Percentiles rank a stretch among this genome's conserved stretches.
phyloP scores from a whole-genome alignment of 148 eudicot species.

The Cornus kousa region DNA sequence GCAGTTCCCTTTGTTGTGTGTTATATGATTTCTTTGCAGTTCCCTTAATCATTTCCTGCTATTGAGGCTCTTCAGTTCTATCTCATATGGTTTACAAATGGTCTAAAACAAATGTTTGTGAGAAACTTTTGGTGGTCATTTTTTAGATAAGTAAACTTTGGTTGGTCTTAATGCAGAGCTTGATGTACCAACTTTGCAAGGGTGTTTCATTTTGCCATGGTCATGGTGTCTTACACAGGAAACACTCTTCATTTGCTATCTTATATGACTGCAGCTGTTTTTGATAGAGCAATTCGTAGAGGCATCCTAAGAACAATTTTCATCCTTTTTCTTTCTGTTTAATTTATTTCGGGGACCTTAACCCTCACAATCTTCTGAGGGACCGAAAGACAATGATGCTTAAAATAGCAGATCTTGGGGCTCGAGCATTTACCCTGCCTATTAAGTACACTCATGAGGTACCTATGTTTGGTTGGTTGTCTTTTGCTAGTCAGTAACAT shows the following conservation, averaged over 20 bases:
- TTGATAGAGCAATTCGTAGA: too few relatives aligned
- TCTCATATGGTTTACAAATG: not conserved
- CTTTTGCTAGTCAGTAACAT: not conserved
- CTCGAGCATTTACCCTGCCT: slow-evolving; percentile 81
- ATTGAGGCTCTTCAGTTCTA: not conserved
- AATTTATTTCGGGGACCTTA: slow-evolving; percentile 62
- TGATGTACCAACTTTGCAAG: slow-evolving; percentile 95
- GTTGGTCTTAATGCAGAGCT: slow-evolving; percentile 45
- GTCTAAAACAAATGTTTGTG: not conserved
- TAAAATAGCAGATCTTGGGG: slow-evolving; percentile 96
- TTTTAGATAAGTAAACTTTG: too few relatives aligned
- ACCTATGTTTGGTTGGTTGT: not conserved
- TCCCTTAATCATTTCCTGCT: too few relatives aligned
- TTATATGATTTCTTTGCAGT: too few relatives aligned
- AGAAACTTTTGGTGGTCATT: not conserved
- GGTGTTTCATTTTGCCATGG: slow-evolving; percentile 97
- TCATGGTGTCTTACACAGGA: slow-evolving; percentile 94
- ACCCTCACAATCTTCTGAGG: slow-evolving; percentile 98
- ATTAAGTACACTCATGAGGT: slow-evolving; percentile 99
- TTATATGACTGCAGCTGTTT: too few relatives aligned
- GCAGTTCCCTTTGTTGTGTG: too few relatives aligned
- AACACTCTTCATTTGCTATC: not conserved
- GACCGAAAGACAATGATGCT: slow-evolving; percentile 69
- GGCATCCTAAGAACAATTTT: too few relatives aligned
- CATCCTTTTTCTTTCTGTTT: not conserved